Evolutionary conservation across 2,329 filamentous ascomycete species (phyloP).

Genomic region (Fusarium poae): DNA sequence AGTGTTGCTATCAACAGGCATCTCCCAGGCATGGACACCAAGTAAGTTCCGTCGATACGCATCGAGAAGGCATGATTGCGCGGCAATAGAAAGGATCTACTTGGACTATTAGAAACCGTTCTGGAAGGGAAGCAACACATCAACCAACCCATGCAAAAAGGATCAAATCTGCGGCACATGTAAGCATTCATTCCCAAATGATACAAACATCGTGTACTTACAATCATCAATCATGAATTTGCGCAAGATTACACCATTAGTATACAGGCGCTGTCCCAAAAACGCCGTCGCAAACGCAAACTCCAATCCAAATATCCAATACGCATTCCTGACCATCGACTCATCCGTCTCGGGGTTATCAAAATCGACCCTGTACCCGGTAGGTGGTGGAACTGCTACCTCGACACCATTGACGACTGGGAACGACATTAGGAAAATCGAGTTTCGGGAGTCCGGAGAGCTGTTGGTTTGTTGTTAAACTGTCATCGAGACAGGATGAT

Average conservation of each 20-base stretch:
- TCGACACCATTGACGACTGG: constrained; percentile 16
- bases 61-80: constrained; percentile 24
- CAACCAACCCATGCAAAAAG: constrained; percentile 11
- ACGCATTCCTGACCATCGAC: constrained; percentile 21
- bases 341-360: constrained; percentile 1
- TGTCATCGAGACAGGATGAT: background rate
- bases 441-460: fast-evolving
- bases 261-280: constrained; percentile 23
- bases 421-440: constrained; percentile 6
- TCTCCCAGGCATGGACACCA: constrained; percentile 23
- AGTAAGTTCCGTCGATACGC: constrained; percentile 13
- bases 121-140: fast-evolving
- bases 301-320: constrained; percentile 20
- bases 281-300: constrained; percentile 19
- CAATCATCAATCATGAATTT: constrained; percentile 23
- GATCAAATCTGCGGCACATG: background rate
- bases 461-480: background rate
- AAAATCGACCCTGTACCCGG: constrained; percentile 11
- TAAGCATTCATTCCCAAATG: fast-evolving
- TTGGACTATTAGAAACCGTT: fast-evolving
- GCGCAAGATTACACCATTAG: constrained; percentile 10
- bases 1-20: constrained; percentile 18
- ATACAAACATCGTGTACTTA: background rate
- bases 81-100: constrained; percentile 2
- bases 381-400: constrained; percentile 10